These are phyloP conservation scores for Parafenestella ontariensis DNA, from an alignment of 2,329 filamentous ascomycete species.

Conservation along the genomic window DNA sequence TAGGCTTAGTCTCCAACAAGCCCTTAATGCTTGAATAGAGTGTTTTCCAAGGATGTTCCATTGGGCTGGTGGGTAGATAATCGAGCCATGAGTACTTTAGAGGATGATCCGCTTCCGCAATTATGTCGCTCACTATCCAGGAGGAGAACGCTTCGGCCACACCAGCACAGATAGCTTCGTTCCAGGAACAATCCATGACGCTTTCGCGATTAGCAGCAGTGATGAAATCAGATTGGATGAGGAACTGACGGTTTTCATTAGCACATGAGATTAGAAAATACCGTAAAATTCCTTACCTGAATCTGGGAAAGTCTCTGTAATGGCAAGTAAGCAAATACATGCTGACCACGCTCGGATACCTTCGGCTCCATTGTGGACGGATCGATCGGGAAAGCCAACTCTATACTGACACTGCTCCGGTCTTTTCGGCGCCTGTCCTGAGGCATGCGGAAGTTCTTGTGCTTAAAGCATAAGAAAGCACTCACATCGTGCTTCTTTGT, in stretches of 20 bases:
- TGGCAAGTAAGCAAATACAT: constrained; percentile 31
- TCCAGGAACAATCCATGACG: constrained; percentile 29
- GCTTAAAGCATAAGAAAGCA: constrained; percentile 3
- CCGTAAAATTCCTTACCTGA: constrained; percentile 17
- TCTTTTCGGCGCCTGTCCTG: constrained; percentile 13
- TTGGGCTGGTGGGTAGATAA: constrained; percentile 15
- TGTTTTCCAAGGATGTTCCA: constrained; percentile 15
- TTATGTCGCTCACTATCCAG: constrained; percentile 10
- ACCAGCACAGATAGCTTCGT: constrained; percentile 18
- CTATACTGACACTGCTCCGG: constrained; percentile 7
- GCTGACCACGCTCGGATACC: constrained; percentile 15
- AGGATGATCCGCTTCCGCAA: constrained; percentile 13
- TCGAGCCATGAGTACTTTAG: constrained; percentile 27
- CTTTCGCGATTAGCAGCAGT: constrained; percentile 29
- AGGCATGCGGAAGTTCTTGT: constrained; percentile 11
- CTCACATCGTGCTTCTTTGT: constrained; percentile 1
- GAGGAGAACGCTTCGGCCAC: constrained; percentile 16
- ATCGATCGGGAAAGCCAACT: constrained; percentile 33
- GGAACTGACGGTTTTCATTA: constrained; percentile 22
- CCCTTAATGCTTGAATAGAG: constrained; percentile 11
- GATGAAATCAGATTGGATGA: constrained; percentile 38
- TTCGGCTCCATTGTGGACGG: constrained; percentile 16
- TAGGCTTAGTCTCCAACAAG: constrained; percentile 3
- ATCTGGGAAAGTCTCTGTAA: constrained; percentile 19
- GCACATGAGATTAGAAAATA: neutral